Percentiles rank a stretch among this genome's conserved stretches.
Conservation (phyloP, 805 yeast genomes). For the Yamadazyma endophytica region DNA sequence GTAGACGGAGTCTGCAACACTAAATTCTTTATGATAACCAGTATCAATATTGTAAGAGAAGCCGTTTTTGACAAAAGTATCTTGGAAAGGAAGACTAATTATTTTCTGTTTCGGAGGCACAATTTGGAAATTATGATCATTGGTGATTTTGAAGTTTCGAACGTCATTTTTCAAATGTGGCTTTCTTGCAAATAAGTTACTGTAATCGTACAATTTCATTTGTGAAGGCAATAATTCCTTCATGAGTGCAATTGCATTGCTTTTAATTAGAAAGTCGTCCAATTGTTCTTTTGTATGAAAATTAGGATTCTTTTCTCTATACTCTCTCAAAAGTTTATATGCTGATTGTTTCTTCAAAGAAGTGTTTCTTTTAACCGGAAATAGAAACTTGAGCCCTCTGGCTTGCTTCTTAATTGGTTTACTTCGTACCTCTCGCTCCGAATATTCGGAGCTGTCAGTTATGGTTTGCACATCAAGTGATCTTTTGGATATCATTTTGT, state of each 20-base stretch:
- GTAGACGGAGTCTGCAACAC: constrained; percentile 19
- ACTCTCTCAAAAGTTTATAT: constrained; percentile 8
- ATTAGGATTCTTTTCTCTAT: constrained; percentile 12
- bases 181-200: constrained; percentile 8
- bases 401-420: too few relatives aligned
- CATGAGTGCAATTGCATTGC: constrained; percentile 19
- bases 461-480: constrained; percentile 5
- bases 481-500: constrained; percentile 20
- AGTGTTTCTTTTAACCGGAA: constrained; percentile 32
- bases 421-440: constrained; percentile 2
- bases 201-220: constrained; percentile 23
- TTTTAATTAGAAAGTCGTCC: constrained; percentile 14
- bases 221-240: constrained; percentile 24
- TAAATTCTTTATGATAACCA: constrained; percentile 6
- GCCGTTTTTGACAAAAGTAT: constrained; percentile 13
- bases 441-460: neutral
- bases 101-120: constrained; percentile 4
- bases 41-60: neutral
- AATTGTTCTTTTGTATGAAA: constrained; percentile 19
- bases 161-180: constrained; percentile 11
- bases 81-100: constrained; percentile 15
- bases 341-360: constrained; percentile 21
- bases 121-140: constrained; percentile 5
- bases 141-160: constrained; percentile 7
- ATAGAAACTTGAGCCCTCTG: constrained; percentile 15